Evolutionary conservation across 176 grass and related monocot species (phyloP).

Genomic region (Cenchrus purpureus): DNA sequence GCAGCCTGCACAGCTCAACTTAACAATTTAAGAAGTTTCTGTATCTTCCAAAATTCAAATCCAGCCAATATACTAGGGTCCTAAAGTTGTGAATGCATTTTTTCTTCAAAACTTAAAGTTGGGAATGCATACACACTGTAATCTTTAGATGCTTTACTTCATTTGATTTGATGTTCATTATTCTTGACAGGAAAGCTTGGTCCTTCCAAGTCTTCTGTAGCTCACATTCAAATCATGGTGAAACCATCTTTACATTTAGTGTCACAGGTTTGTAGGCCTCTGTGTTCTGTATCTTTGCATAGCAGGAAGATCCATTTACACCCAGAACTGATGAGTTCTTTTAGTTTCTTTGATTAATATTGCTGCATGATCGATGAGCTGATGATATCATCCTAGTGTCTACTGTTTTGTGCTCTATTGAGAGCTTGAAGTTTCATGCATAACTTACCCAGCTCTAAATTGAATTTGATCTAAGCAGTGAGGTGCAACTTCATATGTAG

Average conservation of each 20-base stretch:
- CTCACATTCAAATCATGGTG: slow-evolving; percentile 97
- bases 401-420: not conserved
- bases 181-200: slow-evolving; percentile 71
- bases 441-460: not conserved
- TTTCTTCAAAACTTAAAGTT: not conserved
- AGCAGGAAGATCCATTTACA: not conserved
- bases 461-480: not conserved
- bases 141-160: not conserved
- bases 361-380: not conserved
- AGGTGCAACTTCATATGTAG: not conserved
- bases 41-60: not conserved
- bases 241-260: slow-evolving; percentile 85
- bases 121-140: not conserved
- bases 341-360: not conserved
- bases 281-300: not conserved
- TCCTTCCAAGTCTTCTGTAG: slow-evolving; percentile 70
- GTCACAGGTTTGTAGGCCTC: slow-evolving; percentile 62
- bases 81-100: slow-evolving; percentile 6
- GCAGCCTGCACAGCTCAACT: not conserved
- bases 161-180: not conserved
- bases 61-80: not conserved
- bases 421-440: not conserved
- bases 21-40: slow-evolving; percentile 12
- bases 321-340: not conserved
- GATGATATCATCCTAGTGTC: not conserved